Base-by-base conservation (phyloP, 805 yeast genomes). In the Candida orba region DNA sequence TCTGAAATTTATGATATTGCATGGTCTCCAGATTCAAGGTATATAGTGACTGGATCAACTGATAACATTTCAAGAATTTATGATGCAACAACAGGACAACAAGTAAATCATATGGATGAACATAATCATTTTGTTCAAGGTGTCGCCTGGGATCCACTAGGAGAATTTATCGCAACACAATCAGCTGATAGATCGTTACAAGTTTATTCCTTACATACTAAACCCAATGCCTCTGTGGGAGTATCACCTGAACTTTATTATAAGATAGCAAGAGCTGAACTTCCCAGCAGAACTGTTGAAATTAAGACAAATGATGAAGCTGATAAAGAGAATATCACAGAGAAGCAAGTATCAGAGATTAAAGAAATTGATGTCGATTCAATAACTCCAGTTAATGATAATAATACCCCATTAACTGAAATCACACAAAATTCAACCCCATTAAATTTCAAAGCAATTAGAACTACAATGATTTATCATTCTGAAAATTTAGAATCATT, bases 41-140 rank as follows among this genome's bases (percentile, higher is more conserved):
- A 74, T 57, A 69, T 93, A 25, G 78, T 85, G n/a, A 78, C 93
- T 7, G 98, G 96, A 1, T 81, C 95, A 14, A 88, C 91, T 87
- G 98, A 93, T 63, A 87, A 88, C 54, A 71, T 79, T 8, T 76
- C 89, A 10, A 69, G 95, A 38, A 71, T 91, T 0, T 87, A 80
- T 54, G 73, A 74, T 48, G 76, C 75, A 5, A 55, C 60, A 1
- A 71, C 71, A 2, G 93, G 91, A 0, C 66, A 68, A 27, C 74
- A 79, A 51, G 67, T 83, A 1, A 61, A 69, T 24, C 82, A 78
- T 51, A 68, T 81, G 47, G 76, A 77, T 6, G 87, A 84, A 45
- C 98, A 93, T 62, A 68, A 69, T 38, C 96, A 90, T 61, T 91
- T 87, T 54, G 95, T 93, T 3, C 99, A 93, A 63, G 99, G 99